These are phyloP conservation scores for Cercospora zeae-maydis DNA, from an alignment of 2,329 filamentous ascomycete species.

Conservation along the genomic window DNA sequence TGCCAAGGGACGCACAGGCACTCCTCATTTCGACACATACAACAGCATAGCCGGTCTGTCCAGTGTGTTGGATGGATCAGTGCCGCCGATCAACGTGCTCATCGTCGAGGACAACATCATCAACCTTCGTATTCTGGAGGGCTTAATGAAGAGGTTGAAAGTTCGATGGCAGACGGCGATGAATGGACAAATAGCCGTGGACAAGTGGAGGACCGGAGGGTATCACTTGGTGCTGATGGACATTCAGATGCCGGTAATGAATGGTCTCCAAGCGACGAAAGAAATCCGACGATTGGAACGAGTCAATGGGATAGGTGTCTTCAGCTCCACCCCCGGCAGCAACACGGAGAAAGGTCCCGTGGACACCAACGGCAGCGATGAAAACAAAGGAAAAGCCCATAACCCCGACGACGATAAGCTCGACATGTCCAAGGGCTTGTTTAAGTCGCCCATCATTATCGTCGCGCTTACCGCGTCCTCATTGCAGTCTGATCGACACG, in stretches of 20 bases:
- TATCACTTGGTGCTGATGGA: slow-evolving; percentile 98
- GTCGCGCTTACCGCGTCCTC: slow-evolving; percentile 93
- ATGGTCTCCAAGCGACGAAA: slow-evolving; percentile 86
- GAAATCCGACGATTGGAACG: slow-evolving; percentile 88
- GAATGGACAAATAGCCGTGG: slow-evolving; percentile 89
- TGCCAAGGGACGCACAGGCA: slow-evolving; percentile 14
- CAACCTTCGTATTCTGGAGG: slow-evolving; percentile 87
- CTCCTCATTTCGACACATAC: slow-evolving; percentile 20
- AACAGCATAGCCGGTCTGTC: slow-evolving; percentile 22
- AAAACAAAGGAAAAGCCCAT: slow-evolving; percentile 35
- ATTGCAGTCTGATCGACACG: slow-evolving; percentile 90
- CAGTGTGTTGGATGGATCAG: slow-evolving; percentile 67
- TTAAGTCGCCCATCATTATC: slow-evolving; percentile 97
- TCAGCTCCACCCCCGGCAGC: slow-evolving; percentile 53
- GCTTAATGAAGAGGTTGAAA: slow-evolving; percentile 92
- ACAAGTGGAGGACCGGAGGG: slow-evolving; percentile 86
- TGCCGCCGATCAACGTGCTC: slow-evolving; percentile 93
- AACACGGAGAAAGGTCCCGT: slow-evolving; percentile 33
- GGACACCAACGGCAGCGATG: slow-evolving; percentile 36
- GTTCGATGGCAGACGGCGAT: slow-evolving; percentile 97
- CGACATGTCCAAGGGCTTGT: slow-evolving; percentile 60
- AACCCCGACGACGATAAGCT: slow-evolving; percentile 65
- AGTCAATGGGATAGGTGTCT: slow-evolving; percentile 88
- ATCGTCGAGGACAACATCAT: slow-evolving; percentile 99
- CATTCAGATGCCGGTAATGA: slow-evolving; percentile 96